These are phyloP conservation scores for Pseudopyricularia javanii DNA, from an alignment of 2,329 filamentous ascomycete species.

Conservation along the genomic window DNA sequence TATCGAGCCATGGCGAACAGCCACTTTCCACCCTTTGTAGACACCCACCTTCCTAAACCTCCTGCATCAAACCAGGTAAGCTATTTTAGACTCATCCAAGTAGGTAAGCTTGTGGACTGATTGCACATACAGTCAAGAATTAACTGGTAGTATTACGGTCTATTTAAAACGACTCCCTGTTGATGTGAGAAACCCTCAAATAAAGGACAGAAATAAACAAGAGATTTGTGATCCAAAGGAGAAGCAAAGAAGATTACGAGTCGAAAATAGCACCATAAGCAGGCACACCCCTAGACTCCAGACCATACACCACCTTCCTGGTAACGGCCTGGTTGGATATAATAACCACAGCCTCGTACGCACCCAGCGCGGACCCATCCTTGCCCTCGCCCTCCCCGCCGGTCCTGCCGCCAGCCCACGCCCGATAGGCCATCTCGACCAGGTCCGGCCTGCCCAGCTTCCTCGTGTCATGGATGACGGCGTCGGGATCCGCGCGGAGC, in stretches of 20 bases:
- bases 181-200: no score
- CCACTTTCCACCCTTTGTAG: no score
- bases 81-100: no score
- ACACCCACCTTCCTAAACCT: no score
- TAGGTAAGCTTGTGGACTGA: no score
- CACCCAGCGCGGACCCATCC: not conserved
- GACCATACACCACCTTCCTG: conserved; percentile 16
- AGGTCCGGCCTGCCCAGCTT: conserved; percentile 6
- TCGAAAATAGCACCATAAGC: conserved; percentile 21
- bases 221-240: no score
- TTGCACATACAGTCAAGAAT: no score
- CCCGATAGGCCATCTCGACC: conserved; percentile 5
- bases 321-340: conserved; percentile 21
- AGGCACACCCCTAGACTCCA: conserved; percentile 18
- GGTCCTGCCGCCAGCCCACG: conserved; percentile 4
- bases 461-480: conserved; percentile 7
- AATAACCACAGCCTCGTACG: conserved; percentile 14
- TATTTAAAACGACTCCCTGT: no score
- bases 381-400: not conserved
- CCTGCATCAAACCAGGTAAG: no score
- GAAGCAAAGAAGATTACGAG: conserved; percentile 3
- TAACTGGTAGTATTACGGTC: no score
- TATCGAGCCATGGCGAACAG: no score
- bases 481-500: conserved; percentile 7
- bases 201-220: no score